A percentile compares a stretch with the other conserved stretches of the same genome.
Conservation (phyloP, 2,329 filamentous ascomycete genomes). For the Talaromyces sp. region DNA sequence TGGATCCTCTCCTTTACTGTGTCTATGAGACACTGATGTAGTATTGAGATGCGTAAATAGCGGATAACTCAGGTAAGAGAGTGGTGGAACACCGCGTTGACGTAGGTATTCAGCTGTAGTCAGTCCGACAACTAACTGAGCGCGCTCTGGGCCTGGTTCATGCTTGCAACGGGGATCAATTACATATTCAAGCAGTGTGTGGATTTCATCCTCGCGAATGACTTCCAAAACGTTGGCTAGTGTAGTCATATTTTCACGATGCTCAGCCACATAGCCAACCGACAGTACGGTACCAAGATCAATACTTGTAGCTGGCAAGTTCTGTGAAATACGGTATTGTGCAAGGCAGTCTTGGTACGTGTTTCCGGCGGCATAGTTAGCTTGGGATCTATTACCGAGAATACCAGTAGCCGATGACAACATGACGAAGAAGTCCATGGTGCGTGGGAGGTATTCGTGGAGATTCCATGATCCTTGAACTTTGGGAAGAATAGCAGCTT, state of each 20-base stretch:
- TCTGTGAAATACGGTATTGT: slow-evolving; percentile 25
- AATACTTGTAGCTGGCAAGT: slow-evolving; percentile 25
- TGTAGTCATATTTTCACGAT: slow-evolving; percentile 18
- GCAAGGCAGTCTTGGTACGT: slow-evolving; percentile 40
- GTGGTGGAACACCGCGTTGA: slow-evolving; percentile 19
- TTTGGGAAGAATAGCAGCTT: slow-evolving; percentile 39
- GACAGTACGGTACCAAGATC: slow-evolving; percentile 34
- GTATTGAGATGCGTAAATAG: slow-evolving; percentile 24
- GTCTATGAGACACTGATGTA: slow-evolving; percentile 12
- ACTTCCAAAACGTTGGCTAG: slow-evolving; percentile 15
- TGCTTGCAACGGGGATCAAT: slow-evolving; percentile 21
- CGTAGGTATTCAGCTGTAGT: slow-evolving; percentile 20
- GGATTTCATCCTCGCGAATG: slow-evolving; percentile 22
- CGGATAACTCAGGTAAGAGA: slow-evolving; percentile 27
- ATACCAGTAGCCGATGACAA: slow-evolving; percentile 43
- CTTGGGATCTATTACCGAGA: slow-evolving; percentile 45
- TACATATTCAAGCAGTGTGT: slow-evolving; percentile 20
- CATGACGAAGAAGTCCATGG: slow-evolving; percentile 45
- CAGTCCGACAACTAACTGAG: slow-evolving; percentile 22
- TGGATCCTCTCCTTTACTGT: slow-evolving; percentile 16
- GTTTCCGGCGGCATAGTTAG: slow-evolving; percentile 44
- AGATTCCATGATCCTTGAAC: slow-evolving; percentile 39
- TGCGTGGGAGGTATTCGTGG: slow-evolving; percentile 25
- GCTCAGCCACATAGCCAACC: slow-evolving; percentile 34
- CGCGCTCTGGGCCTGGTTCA: slow-evolving; percentile 14